phyloP scores from a whole-genome alignment of 148 eudicot species.

The Silene uniflora region DNA sequence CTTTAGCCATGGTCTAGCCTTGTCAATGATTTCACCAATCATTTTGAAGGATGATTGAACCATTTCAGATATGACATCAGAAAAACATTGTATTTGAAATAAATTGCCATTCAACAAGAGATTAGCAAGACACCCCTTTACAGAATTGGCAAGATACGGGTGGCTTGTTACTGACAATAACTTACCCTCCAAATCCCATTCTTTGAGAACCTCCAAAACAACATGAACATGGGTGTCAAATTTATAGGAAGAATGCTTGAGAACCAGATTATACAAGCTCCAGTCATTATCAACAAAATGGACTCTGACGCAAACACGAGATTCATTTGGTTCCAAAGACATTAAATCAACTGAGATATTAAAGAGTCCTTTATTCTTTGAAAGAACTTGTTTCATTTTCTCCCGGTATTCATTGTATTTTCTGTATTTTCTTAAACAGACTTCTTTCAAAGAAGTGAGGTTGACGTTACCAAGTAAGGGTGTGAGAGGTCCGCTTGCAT shows the following conservation, averaged over 20 bases:
- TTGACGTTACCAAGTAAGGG: too few species aligned
- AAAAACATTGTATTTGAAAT: slow-evolving; percentile 20
- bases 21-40: slow-evolving; percentile 10
- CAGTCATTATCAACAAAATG: slow-evolving; percentile 9
- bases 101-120: slow-evolving; percentile 22
- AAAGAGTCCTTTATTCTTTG: too few species aligned
- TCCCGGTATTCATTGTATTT: too few species aligned
- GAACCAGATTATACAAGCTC: slow-evolving; percentile 9
- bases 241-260: slow-evolving; percentile 6
- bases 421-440: too few species aligned
- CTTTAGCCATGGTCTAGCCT: slow-evolving; percentile 13
- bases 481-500: too few species aligned
- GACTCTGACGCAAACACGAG: slow-evolving; percentile 2
- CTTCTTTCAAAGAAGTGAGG: too few species aligned
- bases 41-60: slow-evolving; percentile 9
- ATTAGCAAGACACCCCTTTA: not conserved
- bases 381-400: too few species aligned
- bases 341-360: too few species aligned
- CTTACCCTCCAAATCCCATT: slow-evolving; percentile 20
- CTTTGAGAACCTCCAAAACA: not conserved
- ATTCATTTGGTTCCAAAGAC: too few species aligned
- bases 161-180: slow-evolving; percentile 4
- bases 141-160: not conserved
- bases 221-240: not conserved
- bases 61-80: slow-evolving; percentile 17